Percentiles rank a stretch among this genome's conserved stretches.
Conservation (phyloP, 495 filamentous ascomycete species). For the Xylaria scruposa region DNA sequence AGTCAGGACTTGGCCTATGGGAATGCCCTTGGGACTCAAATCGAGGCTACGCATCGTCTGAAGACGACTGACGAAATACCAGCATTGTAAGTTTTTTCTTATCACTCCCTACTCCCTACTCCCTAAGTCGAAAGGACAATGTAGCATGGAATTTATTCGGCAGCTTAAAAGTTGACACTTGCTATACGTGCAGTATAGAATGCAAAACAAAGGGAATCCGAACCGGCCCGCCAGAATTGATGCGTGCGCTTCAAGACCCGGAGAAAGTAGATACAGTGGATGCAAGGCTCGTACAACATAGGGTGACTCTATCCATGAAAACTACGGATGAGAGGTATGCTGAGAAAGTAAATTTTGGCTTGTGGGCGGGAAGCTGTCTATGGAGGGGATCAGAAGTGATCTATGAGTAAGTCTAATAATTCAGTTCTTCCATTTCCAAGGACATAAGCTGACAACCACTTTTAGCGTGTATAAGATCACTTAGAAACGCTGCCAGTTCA, state of each 20-base stretch:
- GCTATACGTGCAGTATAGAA: conserved; percentile 47
- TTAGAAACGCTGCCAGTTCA: not conserved
- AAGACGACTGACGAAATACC: conserved; percentile 67
- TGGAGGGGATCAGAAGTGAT: conserved; percentile 61
- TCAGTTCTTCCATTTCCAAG: not conserved
- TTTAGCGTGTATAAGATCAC: conserved; percentile 36
- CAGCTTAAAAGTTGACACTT: conserved; percentile 13
- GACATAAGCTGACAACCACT: not conserved
- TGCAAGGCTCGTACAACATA: conserved; percentile 63
- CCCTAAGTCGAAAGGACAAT: not conserved
- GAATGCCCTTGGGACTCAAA: conserved; percentile 60
- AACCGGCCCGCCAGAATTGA: conserved; percentile 62
- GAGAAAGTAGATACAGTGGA: conserved; percentile 58
- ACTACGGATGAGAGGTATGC: conserved; percentile 66
- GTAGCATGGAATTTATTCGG: not conserved
- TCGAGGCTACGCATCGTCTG: conserved; percentile 61
- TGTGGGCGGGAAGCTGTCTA: conserved; percentile 68
- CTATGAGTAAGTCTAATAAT: conserved; percentile 36
- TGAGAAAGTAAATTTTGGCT: conserved; percentile 63
- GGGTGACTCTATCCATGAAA: conserved; percentile 65
- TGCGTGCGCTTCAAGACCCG: conserved; percentile 64
- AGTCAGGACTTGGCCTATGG: conserved; percentile 46
- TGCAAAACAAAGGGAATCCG: conserved; percentile 64
- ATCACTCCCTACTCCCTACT: too few species aligned
- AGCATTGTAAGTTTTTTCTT: conserved; percentile 46